Base-by-base conservation (phyloP, 2,329 filamentous ascomycete species). In the Botrytis porri region DNA sequence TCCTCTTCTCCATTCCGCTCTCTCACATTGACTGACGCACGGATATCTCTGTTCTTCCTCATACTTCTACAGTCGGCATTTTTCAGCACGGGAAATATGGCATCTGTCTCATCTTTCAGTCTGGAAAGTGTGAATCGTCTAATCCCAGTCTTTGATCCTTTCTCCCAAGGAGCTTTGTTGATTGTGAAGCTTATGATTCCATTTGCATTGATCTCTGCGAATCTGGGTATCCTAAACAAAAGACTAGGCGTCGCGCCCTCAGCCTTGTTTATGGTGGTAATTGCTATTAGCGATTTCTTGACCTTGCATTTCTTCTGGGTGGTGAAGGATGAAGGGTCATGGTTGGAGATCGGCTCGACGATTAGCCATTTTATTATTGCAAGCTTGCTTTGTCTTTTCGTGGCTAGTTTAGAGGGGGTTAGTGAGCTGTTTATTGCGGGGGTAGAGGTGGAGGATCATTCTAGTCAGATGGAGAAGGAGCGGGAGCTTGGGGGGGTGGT, bases 301-400 rank as follows among this genome's bases (percentile, higher is more conserved):
- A 98, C 96, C 5, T 86, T 99, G 70, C 93, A 96, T 79, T 99
- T 99, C 85, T 99, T 99, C 84, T 99, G 93, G 90, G 93, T 97
- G 78, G 96, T 99, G 63, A 93, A 92, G 79, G 96, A 99, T 78
- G 96, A 99, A 81, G 96, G 96, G 0, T 96, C 92, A 35, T 99
- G 96, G 96, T 84, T 99, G 74, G 96, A 99, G 81, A 99, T 99
- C 80, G 96, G 96, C 45, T 97, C 94, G 41, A 98, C 94, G 5
- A 99, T 99, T 77, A 97, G 90, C 79, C 95, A 98, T 81, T 99
- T 98, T 82, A 90, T 90, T 75, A 98, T 99, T 83, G 95, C 94
- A 29, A 98, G 94, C 82, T 82, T 93, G 77, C 81, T 98, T 62
- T 96, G 94, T 77, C 90, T 97, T 14, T 99, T 99, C 83, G 94